Conservation (phyloP, 345 rosid genomes). For the Melaleuca quinquenervia region DNA sequence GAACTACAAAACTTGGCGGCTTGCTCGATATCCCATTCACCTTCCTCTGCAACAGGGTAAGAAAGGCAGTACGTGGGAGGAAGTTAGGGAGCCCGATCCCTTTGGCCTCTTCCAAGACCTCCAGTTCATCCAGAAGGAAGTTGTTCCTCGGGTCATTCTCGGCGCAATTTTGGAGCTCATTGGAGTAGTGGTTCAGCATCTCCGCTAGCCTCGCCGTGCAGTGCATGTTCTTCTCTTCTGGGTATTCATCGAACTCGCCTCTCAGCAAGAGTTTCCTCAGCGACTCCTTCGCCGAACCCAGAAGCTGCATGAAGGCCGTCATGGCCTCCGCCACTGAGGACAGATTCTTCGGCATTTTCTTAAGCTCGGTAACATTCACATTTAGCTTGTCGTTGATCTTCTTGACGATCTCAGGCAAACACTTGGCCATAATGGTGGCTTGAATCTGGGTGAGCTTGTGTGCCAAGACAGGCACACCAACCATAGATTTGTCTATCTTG, state of each 20-base stretch:
- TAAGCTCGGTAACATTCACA: not conserved
- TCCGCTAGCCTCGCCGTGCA: conserved; percentile 15
- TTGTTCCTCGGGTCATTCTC: not conserved
- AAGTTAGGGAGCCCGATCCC: conserved; percentile 22
- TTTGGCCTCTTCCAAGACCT: conserved; percentile 12
- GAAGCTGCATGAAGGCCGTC: conserved; percentile 20
- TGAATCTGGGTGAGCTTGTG: conserved; percentile 23
- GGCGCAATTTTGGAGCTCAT: not conserved
- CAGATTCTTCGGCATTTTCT: conserved; percentile 14
- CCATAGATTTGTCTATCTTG: conserved; percentile 22
- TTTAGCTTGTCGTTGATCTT: conserved; percentile 21
- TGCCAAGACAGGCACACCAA: conserved; percentile 26
- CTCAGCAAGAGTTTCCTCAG: conserved; percentile 21
- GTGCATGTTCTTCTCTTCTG: conserved; percentile 15
- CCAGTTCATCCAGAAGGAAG: conserved; percentile 16
- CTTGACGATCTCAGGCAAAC: conserved; percentile 16
- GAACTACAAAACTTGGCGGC: conserved; percentile 1
- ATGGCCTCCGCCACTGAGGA: conserved; percentile 25
- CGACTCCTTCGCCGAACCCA: conserved; percentile 27
- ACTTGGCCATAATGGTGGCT: conserved; percentile 11
- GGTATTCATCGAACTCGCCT: conserved; percentile 34
- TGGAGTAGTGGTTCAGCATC: conserved; percentile 3
- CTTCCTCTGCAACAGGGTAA: conserved; percentile 4
- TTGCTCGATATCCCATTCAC: conserved; percentile 2
- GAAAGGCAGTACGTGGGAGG: conserved; percentile 15